These are phyloP conservation scores for Pseudognaphalium luteoalbum DNA, from an alignment of 129 eudicot genomes.

Conservation along the genomic window DNA sequence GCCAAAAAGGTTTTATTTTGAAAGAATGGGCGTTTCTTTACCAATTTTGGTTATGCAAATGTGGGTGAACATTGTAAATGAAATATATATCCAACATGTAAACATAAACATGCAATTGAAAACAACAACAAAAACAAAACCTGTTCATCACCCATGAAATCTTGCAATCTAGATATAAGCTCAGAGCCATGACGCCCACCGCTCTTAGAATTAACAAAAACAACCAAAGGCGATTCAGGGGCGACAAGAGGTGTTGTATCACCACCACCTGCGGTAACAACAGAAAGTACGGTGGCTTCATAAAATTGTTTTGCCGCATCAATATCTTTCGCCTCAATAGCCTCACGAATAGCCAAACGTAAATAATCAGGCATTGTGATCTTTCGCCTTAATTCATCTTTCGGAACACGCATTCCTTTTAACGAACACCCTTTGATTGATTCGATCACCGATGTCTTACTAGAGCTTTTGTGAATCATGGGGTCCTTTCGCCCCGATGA, in stretches of 20 bases:
- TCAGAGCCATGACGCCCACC: slow-evolving; percentile 75
- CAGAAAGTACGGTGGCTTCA: slow-evolving; percentile 8
- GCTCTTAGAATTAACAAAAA: slow-evolving; percentile 65
- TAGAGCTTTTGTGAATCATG: slow-evolving; percentile 28
- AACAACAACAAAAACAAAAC: slow-evolving; percentile 15
- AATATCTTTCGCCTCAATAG: slow-evolving; percentile 48
- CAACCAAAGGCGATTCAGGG: slow-evolving; percentile 59
- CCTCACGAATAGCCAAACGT: slow-evolving; percentile 52
- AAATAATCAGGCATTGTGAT: slow-evolving; percentile 60
- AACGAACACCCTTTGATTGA: slow-evolving; percentile 58
- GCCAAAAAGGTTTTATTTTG: background rate
- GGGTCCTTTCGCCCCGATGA: slow-evolving; percentile 32
- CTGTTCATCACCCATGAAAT: slow-evolving; percentile 74
- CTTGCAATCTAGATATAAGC: slow-evolving; percentile 47
- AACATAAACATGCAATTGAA: background rate
- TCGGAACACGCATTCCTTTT: slow-evolving; percentile 39
- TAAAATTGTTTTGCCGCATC: slow-evolving; percentile 37
- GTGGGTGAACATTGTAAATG: background rate
- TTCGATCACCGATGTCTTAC: slow-evolving; percentile 63
- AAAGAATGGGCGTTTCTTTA: too few relatives aligned
- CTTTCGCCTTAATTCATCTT: slow-evolving; percentile 46
- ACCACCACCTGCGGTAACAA: slow-evolving; percentile 14
- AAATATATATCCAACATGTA: background rate
- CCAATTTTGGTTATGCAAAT: too few relatives aligned
- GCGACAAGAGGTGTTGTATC: slow-evolving; percentile 22